A percentile compares a stretch with the other conserved stretches of the same genome.
phyloP scores from a whole-genome alignment of 2,329 filamentous ascomycete species.

The Hymenoscyphus infarciens region DNA sequence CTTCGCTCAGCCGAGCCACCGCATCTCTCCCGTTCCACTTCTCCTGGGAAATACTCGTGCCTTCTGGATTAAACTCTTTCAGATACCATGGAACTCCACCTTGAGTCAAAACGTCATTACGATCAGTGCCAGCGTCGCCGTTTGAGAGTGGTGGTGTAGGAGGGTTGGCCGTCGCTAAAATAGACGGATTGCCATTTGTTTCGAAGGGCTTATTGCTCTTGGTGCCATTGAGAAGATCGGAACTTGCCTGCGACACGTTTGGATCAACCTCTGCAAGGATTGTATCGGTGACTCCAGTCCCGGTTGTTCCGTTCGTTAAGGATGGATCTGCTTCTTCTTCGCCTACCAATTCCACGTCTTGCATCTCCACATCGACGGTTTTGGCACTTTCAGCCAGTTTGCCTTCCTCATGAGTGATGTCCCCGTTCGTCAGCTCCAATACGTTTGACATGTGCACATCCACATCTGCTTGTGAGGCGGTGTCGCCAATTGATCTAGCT shows the following conservation, averaged over 20 bases:
- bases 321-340: slow-evolving; percentile 22
- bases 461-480: slow-evolving; percentile 37
- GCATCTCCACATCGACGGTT: slow-evolving; percentile 37
- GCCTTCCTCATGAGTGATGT: slow-evolving; percentile 12
- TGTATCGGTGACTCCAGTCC: slow-evolving; percentile 9
- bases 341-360: slow-evolving; percentile 36
- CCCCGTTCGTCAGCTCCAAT: slow-evolving; percentile 11
- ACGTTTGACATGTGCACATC: slow-evolving; percentile 24
- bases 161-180: slow-evolving; percentile 33
- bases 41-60: slow-evolving; percentile 76
- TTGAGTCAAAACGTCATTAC: slow-evolving; percentile 46
- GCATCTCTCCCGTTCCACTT: slow-evolving; percentile 70
- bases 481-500: slow-evolving; percentile 39
- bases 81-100: slow-evolving; percentile 90
- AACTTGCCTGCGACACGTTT: slow-evolving; percentile 18
- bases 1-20: slow-evolving; percentile 72
- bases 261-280: slow-evolving; percentile 24
- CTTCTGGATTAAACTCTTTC: slow-evolving; percentile 71
- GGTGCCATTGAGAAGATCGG: slow-evolving; percentile 31
- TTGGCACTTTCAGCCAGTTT: slow-evolving; percentile 13
- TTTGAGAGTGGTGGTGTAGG: slow-evolving; percentile 67
- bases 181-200: slow-evolving; percentile 43
- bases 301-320: slow-evolving; percentile 21
- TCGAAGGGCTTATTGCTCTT: slow-evolving; percentile 42
- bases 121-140: slow-evolving; percentile 40